phyloP scores from a whole-genome alignment of 2,329 filamentous ascomycete genomes.

The Hysterium pulicare region DNA sequence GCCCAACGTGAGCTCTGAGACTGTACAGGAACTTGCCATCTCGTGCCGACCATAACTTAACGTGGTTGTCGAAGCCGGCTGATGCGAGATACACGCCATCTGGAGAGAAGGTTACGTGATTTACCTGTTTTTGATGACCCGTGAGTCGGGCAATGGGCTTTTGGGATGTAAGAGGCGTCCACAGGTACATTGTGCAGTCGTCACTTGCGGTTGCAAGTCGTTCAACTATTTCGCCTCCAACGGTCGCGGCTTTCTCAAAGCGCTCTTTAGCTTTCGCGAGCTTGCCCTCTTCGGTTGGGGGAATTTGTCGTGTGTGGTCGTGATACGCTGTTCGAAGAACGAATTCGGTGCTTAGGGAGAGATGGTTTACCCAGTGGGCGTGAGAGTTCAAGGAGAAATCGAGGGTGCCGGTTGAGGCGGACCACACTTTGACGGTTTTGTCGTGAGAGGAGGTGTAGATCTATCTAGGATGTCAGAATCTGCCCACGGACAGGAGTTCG shows the following conservation, averaged over 20 bases:
- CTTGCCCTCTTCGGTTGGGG: conserved; percentile 66
- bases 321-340: conserved; percentile 81
- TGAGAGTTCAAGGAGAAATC: conserved; percentile 77
- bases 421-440: conserved; percentile 90
- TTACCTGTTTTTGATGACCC: conserved; percentile 97
- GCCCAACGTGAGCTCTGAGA: conserved; percentile 81
- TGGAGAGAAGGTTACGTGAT: conserved; percentile 90
- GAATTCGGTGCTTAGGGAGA: conserved; percentile 90
- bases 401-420: conserved; percentile 72
- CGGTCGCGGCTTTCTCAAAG: conserved; percentile 79
- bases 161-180: conserved; percentile 72
- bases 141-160: conserved; percentile 85
- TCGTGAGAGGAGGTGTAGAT: conserved; percentile 66
- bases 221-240: conserved; percentile 75
- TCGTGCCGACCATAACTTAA: conserved; percentile 83
- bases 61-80: conserved; percentile 88
- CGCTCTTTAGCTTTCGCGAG: conserved; percentile 71
- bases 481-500: conserved; percentile 63
- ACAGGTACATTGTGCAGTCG: conserved; percentile 94
- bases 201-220: conserved; percentile 86
- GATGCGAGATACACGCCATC: conserved; percentile 86
- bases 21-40: conserved; percentile 79
- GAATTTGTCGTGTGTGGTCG: conserved; percentile 72
- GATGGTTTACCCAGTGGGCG: conserved; percentile 92
- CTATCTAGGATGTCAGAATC: conserved; percentile 3